Conservation (phyloP, 2,329 filamentous ascomycete genomes). For the Cladophialophora exuberans region DNA sequence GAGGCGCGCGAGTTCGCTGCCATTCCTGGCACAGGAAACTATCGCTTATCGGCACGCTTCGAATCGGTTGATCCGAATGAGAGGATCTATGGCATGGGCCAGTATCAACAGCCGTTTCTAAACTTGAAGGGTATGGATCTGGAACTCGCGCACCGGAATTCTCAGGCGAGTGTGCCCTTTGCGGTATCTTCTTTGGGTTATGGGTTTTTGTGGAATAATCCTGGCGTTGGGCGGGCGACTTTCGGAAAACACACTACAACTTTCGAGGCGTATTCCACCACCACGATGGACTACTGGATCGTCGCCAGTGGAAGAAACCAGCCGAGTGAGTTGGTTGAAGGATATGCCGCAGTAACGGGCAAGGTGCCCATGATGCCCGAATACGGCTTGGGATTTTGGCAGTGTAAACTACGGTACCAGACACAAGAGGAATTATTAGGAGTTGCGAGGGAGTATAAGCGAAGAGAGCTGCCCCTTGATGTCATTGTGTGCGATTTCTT, state of each 20-base stretch:
- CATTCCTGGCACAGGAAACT: conserved; percentile 52
- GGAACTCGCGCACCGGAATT: conserved; percentile 68
- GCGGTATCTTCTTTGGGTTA: conserved; percentile 63
- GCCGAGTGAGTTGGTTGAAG: conserved; percentile 58
- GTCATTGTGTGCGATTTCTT: conserved; percentile 71
- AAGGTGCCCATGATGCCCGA: conserved; percentile 69
- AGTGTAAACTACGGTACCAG: conserved; percentile 68
- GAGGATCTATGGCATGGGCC: conserved; percentile 68
- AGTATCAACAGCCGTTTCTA: conserved; percentile 66
- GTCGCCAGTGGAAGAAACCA: conserved; percentile 51
- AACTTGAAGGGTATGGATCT: conserved; percentile 65
- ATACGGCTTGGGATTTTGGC: conserved; percentile 70
- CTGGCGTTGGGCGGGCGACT: conserved; percentile 61
- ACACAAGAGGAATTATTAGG: conserved; percentile 65
- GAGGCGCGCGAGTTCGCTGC: conserved; percentile 63
- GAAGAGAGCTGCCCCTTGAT: conserved; percentile 60
- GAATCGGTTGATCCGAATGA: conserved; percentile 59
- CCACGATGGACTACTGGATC: conserved; percentile 65
- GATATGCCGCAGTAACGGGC: conserved; percentile 61
- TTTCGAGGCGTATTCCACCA: conserved; percentile 64
- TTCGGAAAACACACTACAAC: conserved; percentile 64
- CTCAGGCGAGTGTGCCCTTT: conserved; percentile 67
- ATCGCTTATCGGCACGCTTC: conserved; percentile 61
- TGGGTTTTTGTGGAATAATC: conserved; percentile 69
- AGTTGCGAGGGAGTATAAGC: conserved; percentile 63